Evolutionary conservation across 345 rosid genomes (phyloP), one percentile per base, ranked within the genome.

Genomic region (Hibiscus mutabilis): DNA sequence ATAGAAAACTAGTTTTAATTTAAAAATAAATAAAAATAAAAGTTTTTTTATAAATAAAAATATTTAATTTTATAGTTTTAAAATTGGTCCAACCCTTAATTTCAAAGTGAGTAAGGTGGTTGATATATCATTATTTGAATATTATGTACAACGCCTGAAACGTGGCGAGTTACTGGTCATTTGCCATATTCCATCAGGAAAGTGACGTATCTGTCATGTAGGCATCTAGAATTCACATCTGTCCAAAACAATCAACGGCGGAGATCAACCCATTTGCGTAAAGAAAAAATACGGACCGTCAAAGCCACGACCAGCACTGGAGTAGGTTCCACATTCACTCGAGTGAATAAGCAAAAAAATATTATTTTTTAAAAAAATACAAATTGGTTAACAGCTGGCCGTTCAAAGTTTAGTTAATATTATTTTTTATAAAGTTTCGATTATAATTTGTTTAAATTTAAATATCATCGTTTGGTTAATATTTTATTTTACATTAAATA

Each of bases 121-220:
- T 15, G 53, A 49, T 49, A 15, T 49, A 13, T 49, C 3, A 12
- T 10, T 44, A 12, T 31, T 31, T 31, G 0, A 31, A 31, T 31
- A 31, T 44, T 11, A 49, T 1, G 0, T 1, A 16, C n/a, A 18
- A 53, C 58, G 58, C 15, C 60, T 56, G 60, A 56, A 21, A 56
- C 77, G 83, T 81, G 84, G 81, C 77, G 29, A 69, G 58, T 72
- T 65, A 60, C 75, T 57, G 77, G 71, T 77, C 74, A 74, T 58
- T 71, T 63, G 78, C 75, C 71, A 70, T 81, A 78, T 78, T 82
- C 80, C 81, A 53, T 70, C 10, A 18, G 85, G 85, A 84, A 73
- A 79, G 49, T 64, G 88, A 86, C 81, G 78, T 75, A 66, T 80
- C 79, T 77, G 84, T 83, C 88, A 83, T 47, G 82, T 68, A 76